phyloP scores from a whole-genome alignment of 257 asterid species.

The Nicotiana attenuata region DNA sequence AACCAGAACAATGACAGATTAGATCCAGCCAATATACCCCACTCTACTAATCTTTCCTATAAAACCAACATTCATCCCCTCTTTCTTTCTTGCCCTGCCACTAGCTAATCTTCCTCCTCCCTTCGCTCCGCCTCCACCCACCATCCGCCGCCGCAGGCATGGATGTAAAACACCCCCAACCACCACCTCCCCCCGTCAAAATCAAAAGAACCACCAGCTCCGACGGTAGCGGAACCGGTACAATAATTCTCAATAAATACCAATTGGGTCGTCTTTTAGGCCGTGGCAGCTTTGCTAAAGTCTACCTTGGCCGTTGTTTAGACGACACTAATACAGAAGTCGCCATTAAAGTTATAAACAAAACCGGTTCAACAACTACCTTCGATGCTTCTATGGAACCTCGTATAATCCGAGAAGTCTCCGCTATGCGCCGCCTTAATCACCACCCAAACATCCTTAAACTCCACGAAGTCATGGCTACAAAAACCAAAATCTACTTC shows the following conservation, averaged over 20 bases:
- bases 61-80: background rate
- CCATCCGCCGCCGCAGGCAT: slow-evolving; percentile 21
- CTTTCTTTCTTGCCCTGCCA: background rate
- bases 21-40: slow-evolving; percentile 12
- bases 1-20: background rate
- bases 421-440: slow-evolving; percentile 85
- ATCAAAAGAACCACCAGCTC: slow-evolving; percentile 43
- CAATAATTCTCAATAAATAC: slow-evolving; percentile 63
- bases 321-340: slow-evolving; percentile 29
- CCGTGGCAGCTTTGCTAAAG: slow-evolving; percentile 95
- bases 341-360: slow-evolving; percentile 71
- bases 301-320: slow-evolving; percentile 45
- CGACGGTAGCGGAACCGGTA: slow-evolving; percentile 48
- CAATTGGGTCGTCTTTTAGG: slow-evolving; percentile 69
- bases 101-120: background rate
- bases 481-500: slow-evolving; percentile 68
- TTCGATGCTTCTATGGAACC: slow-evolving; percentile 58
- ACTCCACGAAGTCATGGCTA: slow-evolving; percentile 81
- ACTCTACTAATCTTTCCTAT: background rate
- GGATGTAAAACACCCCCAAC: slow-evolving; percentile 27
- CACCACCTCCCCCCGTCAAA: slow-evolving; percentile 17
- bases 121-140: background rate
- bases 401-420: slow-evolving; percentile 64
- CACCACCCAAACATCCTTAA: slow-evolving; percentile 71
- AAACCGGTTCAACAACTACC: slow-evolving; percentile 24